Base-by-base conservation (phyloP, 2,329 filamentous ascomycete species). In the Hypoxylon sp. region DNA sequence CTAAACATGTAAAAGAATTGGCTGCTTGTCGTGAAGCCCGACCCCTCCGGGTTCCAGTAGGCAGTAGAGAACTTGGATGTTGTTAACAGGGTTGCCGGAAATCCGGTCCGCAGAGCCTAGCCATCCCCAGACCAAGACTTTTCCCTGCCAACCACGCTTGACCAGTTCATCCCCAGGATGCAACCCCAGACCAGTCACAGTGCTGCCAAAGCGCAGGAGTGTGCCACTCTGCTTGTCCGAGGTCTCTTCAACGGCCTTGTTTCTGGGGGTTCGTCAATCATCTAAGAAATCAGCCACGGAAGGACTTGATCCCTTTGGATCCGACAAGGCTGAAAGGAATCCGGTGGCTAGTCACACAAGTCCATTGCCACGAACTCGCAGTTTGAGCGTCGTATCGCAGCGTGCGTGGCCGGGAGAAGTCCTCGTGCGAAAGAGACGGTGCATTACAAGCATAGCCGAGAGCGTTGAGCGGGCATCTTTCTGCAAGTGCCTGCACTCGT, bases 101-200 rank as follows among this genome's bases (percentile, higher is more conserved):
- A 42, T 46, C 26, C 73, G 73, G 73, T 59, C 73, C 73, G 73
- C 40, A 33, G 57, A 70, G 63, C 73, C 73, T 72, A 70, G 58
- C 65, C 54, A 62, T 67, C 67, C 68, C 70, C 71, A 72, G 70
- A 70, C 71, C 70, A 70, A 68, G 68, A 69, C 18, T 64, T 71
- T 72, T 66, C 71, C 68, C 73, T 67, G 70, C 72, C 73, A 74
- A 75, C 69, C 73, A 75, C 42, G 65, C 64, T 55, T 54, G 58
- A 53, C 68, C 67, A 69, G 65, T 69, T 57, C 67, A 65, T 66
- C 68, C 60, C 54, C 59, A 67, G 61, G 53, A 68, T 71, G 70
- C 60, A 73, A 72, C 71, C 72, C 65, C 60, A 64, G 49, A 45
- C 45, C 33, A 61, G n/a, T 42, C 54, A 22, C 48, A 65, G 56